Conservation (phyloP, 1,284 basidiomycete genomes). For the Cryptococcus deneoformans region DNA sequence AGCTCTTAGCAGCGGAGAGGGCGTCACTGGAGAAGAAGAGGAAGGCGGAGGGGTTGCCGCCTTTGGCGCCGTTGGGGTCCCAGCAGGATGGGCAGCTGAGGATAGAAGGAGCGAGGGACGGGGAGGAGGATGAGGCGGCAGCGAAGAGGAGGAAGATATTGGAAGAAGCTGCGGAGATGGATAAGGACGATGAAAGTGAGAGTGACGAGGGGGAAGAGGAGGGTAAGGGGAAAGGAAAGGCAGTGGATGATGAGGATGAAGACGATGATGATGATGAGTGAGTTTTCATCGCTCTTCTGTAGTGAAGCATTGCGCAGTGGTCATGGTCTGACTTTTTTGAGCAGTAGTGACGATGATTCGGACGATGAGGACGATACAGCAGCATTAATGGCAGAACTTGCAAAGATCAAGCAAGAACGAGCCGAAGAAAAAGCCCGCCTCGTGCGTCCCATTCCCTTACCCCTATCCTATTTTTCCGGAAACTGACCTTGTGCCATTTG, state of each 20-base stretch:
- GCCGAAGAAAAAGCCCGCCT: conserved; percentile 83
- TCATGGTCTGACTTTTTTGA: not conserved
- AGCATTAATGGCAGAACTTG: conserved; percentile 84
- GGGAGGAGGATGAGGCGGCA: conserved; percentile 64
- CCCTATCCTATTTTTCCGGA: not conserved
- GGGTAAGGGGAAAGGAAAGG: conserved; percentile 31
- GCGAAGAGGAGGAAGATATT: conserved; percentile 75
- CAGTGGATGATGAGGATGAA: conserved; percentile 46
- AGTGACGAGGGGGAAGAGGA: conserved; percentile 56
- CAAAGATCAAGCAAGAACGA: conserved; percentile 91
- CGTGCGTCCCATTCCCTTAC: not conserved
- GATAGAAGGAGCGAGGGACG: conserved; percentile 52
- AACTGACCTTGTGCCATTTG: not conserved
- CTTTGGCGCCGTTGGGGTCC: conserved; percentile 36
- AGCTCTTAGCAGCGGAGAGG: conserved; percentile 75
- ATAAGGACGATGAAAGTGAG: conserved; percentile 77
- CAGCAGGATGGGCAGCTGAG: conserved; percentile 16
- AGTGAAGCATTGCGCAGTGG: not conserved
- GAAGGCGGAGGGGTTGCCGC: conserved; percentile 70
- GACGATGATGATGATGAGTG: conserved; percentile 32
- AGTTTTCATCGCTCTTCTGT: conserved; percentile 9
- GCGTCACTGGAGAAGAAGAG: conserved; percentile 82
- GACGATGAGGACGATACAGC: conserved; percentile 85
- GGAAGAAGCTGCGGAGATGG: conserved; percentile 76
- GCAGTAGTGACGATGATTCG: conserved; percentile 51